Percentiles rank a stretch among this genome's conserved stretches.
These are phyloP conservation scores for Mortierella sp. DNA, from an alignment of 371 early-diverging fungal genomes.

Conservation along the genomic window DNA sequence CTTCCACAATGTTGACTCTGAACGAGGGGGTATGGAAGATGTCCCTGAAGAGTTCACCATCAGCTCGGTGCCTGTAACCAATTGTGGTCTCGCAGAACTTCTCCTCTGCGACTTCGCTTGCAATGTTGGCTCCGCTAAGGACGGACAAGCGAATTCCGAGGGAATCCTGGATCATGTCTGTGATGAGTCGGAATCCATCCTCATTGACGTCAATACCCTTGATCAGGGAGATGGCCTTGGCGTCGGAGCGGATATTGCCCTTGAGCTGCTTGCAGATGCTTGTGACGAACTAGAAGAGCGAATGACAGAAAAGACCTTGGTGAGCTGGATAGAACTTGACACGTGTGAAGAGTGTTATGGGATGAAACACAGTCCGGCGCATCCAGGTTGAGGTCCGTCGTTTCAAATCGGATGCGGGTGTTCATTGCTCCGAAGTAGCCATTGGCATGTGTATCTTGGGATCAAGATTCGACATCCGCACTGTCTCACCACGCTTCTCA, in stretches of 20 bases:
- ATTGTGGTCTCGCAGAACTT: constrained; percentile 97
- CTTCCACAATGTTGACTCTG: constrained; percentile 83
- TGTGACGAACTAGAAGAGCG: constrained; percentile 77
- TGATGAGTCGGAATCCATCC: constrained; percentile 83
- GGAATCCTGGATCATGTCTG: constrained; percentile 84
- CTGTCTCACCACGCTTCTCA: too few relatives aligned
- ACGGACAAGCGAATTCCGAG: constrained; percentile 85
- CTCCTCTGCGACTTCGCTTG: constrained; percentile 94
- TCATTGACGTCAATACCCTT: constrained; percentile 91
- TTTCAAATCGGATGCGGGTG: not conserved
- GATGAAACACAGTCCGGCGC: not conserved
- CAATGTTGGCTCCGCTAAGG: constrained; percentile 99
- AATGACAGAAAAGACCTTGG: too few relatives aligned
- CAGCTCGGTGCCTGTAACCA: constrained; percentile 76
- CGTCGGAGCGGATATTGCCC: constrained; percentile 73
- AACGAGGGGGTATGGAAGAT: constrained; percentile 93
- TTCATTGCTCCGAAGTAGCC: constrained; percentile 8
- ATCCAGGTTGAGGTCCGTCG: constrained; percentile 16
- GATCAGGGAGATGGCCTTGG: constrained; percentile 94
- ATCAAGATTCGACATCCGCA: constrained; percentile 20
- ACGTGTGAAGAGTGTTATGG: constrained; percentile 11
- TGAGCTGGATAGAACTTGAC: not conserved
- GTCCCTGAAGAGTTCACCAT: constrained; percentile 81
- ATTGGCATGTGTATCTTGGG: not conserved
- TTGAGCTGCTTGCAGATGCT: constrained; percentile 83